Evolutionary conservation across 2,329 filamentous ascomycete genomes (phyloP), one percentile per base, ranked within the genome.

Genomic region (Acrodontium crateriforme): DNA sequence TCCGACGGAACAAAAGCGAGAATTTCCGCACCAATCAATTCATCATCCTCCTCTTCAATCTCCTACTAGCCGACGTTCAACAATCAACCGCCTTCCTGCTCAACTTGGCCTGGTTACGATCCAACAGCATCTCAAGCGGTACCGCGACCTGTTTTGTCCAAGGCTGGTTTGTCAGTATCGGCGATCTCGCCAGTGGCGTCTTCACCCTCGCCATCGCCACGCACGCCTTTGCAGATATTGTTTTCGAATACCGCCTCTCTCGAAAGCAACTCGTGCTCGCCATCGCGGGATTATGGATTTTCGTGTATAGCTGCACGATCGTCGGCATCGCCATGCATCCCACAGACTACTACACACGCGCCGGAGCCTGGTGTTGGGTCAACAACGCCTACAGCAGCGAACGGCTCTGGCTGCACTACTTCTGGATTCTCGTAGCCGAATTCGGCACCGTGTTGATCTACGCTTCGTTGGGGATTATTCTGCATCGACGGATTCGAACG

Each of bases 341-440:
- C 2, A 39, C 46, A 3, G 52, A 56, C 23, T 48, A 73, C 19
- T 78, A 72, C 34, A 69, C 72, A 9, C 60, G 72, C n/a, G 73
- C 73, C 14, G 69, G 67, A 7, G 65, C 70, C 9, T 78, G 74
- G 70, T 76, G 72, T 46, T 77, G 71, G 71, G 64, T 77, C 41
- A 69, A 69, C 36, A 50, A 55, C 9, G 50, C 60, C 11, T 67
- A 68, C 39, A 54, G 60, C 17, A 44, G 55, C 4, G 56, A 71
- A 5, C 67, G 73, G 26, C 57, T 77, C 0, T 63, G 65, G 44
- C 61, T 72, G 0, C 72, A 76, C 41, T 77, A 77, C 36, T 53
- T 74, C 19, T 77, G 67, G 65, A 72, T 76, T 33, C 72, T 67
- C 38, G 46, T 62, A 13, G 57, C 59, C 30, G 59, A 67, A 38